Conservation (phyloP, 2,329 filamentous ascomycete species). For the Colletotrichum lindemuthianum region DNA sequence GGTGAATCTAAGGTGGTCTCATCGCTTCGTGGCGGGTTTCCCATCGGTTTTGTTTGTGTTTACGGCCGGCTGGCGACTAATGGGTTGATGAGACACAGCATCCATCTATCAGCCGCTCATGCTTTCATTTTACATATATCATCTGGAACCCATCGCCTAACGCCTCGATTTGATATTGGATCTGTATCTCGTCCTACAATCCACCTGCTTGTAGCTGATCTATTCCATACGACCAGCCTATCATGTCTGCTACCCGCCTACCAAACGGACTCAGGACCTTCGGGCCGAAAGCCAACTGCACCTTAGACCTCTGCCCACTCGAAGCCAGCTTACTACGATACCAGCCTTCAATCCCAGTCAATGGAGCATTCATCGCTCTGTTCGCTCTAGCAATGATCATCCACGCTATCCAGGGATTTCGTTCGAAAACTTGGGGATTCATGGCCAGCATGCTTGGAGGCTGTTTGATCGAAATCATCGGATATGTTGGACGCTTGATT, state of each 20-base stretch:
- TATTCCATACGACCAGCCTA: neutral
- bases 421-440: constrained; percentile 55
- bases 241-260: constrained; percentile 21
- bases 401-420: constrained; percentile 53
- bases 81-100: no score
- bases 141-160: no score
- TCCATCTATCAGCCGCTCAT: no score
- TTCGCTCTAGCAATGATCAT: constrained; percentile 55
- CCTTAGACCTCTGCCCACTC: constrained; percentile 55
- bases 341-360: constrained; percentile 50
- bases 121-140: no score
- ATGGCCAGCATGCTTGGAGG: constrained; percentile 63
- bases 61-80: no score
- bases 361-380: constrained; percentile 48
- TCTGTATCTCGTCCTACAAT: neutral
- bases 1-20: no score
- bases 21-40: no score
- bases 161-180: no score
- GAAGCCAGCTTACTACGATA: constrained; percentile 54
- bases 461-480: constrained; percentile 66
- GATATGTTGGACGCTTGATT: constrained; percentile 69
- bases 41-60: no score
- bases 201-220: neutral
- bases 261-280: constrained; percentile 43
- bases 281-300: constrained; percentile 56